Evolutionary conservation across 768 basidiomycete species (phyloP).

Genomic region (Fomitopsis pulvina): DNA sequence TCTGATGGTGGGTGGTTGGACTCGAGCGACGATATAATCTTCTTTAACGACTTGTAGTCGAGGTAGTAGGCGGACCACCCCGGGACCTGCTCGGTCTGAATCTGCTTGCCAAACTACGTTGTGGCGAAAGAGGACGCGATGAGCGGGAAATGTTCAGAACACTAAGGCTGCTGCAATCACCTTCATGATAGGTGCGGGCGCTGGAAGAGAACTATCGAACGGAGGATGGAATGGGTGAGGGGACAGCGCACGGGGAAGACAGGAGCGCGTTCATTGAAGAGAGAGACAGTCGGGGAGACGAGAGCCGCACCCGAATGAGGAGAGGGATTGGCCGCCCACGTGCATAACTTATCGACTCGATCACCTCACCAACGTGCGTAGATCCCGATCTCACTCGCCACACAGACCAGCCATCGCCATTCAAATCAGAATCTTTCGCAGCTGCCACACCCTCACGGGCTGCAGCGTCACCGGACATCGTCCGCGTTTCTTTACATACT

Average conservation of each 20-base stretch:
- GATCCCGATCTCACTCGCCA: not conserved
- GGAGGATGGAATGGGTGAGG: not conserved
- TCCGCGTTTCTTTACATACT: conserved; percentile 69
- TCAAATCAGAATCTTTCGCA: conserved; percentile 77
- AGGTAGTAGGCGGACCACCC: conserved; percentile 96
- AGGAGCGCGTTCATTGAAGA: too few species aligned
- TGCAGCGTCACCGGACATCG: conserved; percentile 86
- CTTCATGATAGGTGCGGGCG: conserved; percentile 23
- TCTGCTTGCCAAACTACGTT: conserved; percentile 92
- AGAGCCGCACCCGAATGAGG: too few species aligned
- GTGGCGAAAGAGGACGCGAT: not conserved
- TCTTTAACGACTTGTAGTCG: conserved; percentile 97
- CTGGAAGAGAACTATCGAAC: conserved; percentile 5
- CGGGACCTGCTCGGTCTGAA: conserved; percentile 92
- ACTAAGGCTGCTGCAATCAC: conserved; percentile 12
- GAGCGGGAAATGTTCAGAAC: conserved; percentile 6
- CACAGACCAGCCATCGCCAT: conserved; percentile 8
- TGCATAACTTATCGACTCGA: conserved; percentile 10
- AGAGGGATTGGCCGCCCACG: conserved; percentile 12
- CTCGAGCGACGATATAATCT: conserved; percentile 94
- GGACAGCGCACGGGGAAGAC: too few species aligned
- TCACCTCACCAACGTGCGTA: conserved; percentile 19
- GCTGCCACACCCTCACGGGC: conserved; percentile 68
- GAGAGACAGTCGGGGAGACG: too few species aligned
- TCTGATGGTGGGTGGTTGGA: conserved; percentile 88